Base-by-base conservation (phyloP, 805 yeast species). In the Hanseniaspora taiwanica region DNA sequence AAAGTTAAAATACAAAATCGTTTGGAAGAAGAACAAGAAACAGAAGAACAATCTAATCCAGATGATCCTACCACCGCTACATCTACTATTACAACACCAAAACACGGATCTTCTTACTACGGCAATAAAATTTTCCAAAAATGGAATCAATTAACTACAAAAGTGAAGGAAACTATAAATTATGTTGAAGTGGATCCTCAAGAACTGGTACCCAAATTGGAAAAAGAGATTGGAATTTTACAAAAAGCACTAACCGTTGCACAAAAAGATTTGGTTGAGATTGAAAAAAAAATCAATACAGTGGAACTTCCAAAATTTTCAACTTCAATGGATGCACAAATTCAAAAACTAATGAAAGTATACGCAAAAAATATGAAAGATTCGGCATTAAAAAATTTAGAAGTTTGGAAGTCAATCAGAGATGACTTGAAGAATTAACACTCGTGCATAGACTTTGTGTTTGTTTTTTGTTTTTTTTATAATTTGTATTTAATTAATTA, bases 261-360 rank as follows among this genome's bases (percentile, higher is more conserved):
- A 7, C 68, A 54, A 20, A 48, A 44, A 21, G 66, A 62, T 24
- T 46, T 56, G 31, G 44, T 44, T n/a, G 52, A 49, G 10, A 55
- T 60, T 14, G 47, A 58, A 4, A 42, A 50, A 29, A 51, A 54
- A 13, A 54, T 59, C n/a, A 53, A 52, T 36, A 48, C 55, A 29
- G 48, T 47, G n/a, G 58, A 63, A 45, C 53, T 59, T 16, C 53
- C 62, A 3, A 53, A 49, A 27, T 56, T 53, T 37, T 48, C 52
- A 1, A 36, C 39, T 6, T 51, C 50, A 27, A 49, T 55, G 36
- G 48, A 51, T 21, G 34, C 42, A 20, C 59, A 55, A 20, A 36
- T 58, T 5, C 40, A 50, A 2, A 45, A 45, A 7, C 47, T 56
- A 12, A 36, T 58, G 24, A 51, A 46, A 25, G 46, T 48, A 21